Conservation (phyloP, 2,329 filamentous ascomycete species). For the Fusarium coicis region DNA sequence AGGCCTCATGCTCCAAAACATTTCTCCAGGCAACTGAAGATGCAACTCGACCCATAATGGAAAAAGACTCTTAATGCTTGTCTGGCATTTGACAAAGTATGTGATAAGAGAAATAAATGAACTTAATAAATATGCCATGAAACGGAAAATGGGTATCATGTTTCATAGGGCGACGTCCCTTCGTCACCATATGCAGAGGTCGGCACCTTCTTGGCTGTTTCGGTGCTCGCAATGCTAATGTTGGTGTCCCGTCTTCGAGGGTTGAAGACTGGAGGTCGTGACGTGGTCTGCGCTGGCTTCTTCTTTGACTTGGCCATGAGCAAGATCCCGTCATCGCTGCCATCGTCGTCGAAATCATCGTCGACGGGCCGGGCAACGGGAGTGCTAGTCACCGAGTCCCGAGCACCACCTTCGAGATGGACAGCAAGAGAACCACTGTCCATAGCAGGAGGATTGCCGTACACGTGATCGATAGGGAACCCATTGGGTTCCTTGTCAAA, state of each 20-base stretch:
- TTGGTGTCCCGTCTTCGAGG: constrained; percentile 67
- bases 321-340: constrained; percentile 65
- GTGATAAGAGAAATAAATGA: constrained; percentile 26
- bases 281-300: constrained; percentile 45
- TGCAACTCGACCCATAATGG: constrained; percentile 28
- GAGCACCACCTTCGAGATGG: constrained; percentile 39
- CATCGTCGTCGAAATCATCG: constrained; percentile 61
- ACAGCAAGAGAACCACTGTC: constrained; percentile 47
- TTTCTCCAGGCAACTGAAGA: constrained; percentile 33
- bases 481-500: constrained; percentile 59
- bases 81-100: constrained; percentile 33
- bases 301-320: constrained; percentile 65
- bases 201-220: constrained; percentile 69
- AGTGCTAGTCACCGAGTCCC: constrained; percentile 42
- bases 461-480: constrained; percentile 59
- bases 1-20: constrained; percentile 26
- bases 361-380: constrained; percentile 45
- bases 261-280: constrained; percentile 47
- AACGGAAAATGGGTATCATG: constrained; percentile 41
- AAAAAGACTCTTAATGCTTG: constrained; percentile 25
- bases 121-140: constrained; percentile 26
- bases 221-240: constrained; percentile 69
- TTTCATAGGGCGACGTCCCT: constrained; percentile 40
- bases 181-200: constrained; percentile 50
- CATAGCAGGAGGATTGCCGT: constrained; percentile 48